phyloP scores from a whole-genome alignment of 768 basidiomycete genomes.

The Amanita pseudoporphyria region DNA sequence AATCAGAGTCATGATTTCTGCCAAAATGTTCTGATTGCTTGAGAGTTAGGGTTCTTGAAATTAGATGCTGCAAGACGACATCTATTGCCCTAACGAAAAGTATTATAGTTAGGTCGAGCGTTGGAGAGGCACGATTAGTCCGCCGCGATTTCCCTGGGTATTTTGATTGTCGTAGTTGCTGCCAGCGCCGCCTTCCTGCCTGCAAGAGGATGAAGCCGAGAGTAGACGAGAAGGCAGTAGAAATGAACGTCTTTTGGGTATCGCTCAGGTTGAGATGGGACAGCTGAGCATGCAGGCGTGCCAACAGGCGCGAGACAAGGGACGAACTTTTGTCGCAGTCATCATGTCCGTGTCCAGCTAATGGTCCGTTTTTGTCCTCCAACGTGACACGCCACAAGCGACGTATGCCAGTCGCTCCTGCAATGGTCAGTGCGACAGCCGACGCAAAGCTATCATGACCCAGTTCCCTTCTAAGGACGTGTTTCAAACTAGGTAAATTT shows the following conservation, averaged over 20 bases:
- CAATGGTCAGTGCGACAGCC: conserved; percentile 53
- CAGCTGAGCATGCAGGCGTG: not conserved
- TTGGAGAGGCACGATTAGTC: conserved; percentile 27
- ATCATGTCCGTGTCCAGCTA: not conserved
- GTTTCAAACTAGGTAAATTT: conserved; percentile 19
- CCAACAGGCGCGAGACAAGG: not conserved
- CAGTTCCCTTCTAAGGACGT: conserved; percentile 46
- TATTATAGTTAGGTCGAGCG: conserved; percentile 60
- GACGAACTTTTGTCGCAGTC: not conserved
- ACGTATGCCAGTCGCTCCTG: conserved; percentile 50
- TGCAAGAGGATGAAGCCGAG: conserved; percentile 52
- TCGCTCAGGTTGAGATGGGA: conserved; percentile 17
- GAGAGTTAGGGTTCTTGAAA: conserved; percentile 24
- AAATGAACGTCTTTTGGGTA: conserved; percentile 45
- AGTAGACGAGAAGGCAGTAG: conserved; percentile 46
- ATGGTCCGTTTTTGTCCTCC: not conserved
- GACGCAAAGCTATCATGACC: conserved; percentile 59
- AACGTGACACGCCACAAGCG: conserved; percentile 29
- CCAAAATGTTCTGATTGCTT: not conserved
- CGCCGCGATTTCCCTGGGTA: conserved; percentile 19
- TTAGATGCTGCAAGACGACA: conserved; percentile 40
- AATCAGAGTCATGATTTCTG: too few relatives aligned
- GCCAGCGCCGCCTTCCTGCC: conserved; percentile 28
- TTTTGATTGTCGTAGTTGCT: conserved; percentile 15
- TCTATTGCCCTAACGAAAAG: conserved; percentile 65